Evolutionary conservation across 202 grass and related monocot genomes (phyloP).

Genomic region (Setaria viridis): DNA sequence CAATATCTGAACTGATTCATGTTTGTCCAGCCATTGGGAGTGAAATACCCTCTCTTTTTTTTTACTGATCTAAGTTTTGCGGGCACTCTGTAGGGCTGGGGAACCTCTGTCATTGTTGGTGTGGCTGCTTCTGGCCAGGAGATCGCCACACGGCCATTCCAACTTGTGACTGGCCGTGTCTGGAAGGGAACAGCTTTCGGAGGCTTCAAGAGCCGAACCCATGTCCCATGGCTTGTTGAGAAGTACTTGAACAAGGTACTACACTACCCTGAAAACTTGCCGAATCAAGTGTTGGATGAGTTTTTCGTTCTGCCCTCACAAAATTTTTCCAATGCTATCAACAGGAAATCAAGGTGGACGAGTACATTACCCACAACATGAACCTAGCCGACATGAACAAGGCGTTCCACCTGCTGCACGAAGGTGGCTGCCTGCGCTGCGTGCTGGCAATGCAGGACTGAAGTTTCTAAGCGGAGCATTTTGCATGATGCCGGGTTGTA

Average conservation of each 20-base stretch:
- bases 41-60: not conserved
- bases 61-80: not conserved
- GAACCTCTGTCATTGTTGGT: conserved; percentile 92
- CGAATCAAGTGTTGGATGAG: not conserved
- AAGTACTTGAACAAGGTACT: conserved; percentile 98
- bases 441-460: conserved; percentile 69
- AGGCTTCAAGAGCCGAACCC: conserved; percentile 93
- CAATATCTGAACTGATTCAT: not conserved
- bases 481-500: not conserved
- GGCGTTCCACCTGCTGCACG: conserved; percentile 88
- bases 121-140: conserved; percentile 97
- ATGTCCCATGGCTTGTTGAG: conserved; percentile 96
- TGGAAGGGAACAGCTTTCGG: conserved; percentile 99
- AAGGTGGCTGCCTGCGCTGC: conserved; percentile 88
- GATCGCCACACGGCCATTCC: conserved; percentile 89
- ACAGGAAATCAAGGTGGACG: conserved; percentile 99
- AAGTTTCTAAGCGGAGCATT: not conserved
- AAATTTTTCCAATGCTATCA: not conserved
- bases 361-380: conserved; percentile 96
- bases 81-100: conserved; percentile 75
- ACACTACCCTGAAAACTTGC: not conserved
- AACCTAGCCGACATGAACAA: conserved; percentile 73
- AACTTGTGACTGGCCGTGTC: conserved; percentile 91
- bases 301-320: not conserved
- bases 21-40: not conserved